Base-by-base conservation (phyloP, 768 basidiomycete genomes). In the Podaxis sp. region DNA sequence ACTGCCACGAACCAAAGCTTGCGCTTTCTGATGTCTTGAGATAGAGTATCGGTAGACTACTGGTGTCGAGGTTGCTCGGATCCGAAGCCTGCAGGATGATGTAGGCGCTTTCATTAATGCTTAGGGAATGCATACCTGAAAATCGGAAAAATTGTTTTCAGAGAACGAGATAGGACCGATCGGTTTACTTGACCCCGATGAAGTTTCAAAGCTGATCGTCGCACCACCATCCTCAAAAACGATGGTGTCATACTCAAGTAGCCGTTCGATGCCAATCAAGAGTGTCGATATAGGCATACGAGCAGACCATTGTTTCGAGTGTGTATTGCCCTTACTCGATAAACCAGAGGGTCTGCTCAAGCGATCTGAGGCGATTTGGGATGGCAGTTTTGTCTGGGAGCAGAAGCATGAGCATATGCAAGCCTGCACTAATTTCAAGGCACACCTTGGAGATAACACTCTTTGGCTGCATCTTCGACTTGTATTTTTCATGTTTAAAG, bases 281-380 rank as follows among this genome's bases (percentile, higher is more conserved):
- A 62, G 33, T 48, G 26, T 40, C 2, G 61, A 49, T 56, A 62
- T 40, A 22, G 61, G 61, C 36, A 62, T n/a, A 28, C n/a, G 54
- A 28, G 17, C 13, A 8, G 40, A 55, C 46, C 26, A 40, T 36
- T 15, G 17, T 20, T 51, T 60, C n/a, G 58, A 13, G 15, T 37
- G 33, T 38, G 22, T 44, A 22, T 17, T 40, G 20, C n/a, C 20
- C 15, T 6, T 22, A 22, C 46, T 20, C 26, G 15, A 10, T 46
- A 46, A 44, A 24, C 60, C 60, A 30, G 52, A 36, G 44, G 41
- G 44, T 46, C 55, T 17, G 41, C 46, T 62, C 49, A 50, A 30
- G 24, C 11, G n/a, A 24, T 56, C 46, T n/a, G 30, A 26, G 26
- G 11, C 13, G 15, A 4, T 24, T 8, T 50, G 44, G 0, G 33